Evolutionary conservation across 1,139 yeast species (phyloP).

Genomic region (Taphrina wiesneri): DNA sequence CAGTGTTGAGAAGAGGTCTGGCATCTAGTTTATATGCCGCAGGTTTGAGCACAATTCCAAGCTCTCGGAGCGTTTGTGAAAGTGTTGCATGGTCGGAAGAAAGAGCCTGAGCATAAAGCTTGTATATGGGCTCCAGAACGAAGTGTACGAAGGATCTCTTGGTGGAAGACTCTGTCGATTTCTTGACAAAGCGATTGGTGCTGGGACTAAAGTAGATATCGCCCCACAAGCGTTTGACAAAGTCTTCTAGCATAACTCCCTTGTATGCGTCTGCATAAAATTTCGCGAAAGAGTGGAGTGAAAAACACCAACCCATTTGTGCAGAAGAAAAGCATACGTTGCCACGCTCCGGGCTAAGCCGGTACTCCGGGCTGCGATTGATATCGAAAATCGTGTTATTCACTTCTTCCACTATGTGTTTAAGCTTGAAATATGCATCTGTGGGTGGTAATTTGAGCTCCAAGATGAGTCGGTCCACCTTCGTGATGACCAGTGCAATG

Average conservation of each 20-base stretch:
- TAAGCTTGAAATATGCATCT: conserved; percentile 71
- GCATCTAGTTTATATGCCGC: conserved; percentile 53
- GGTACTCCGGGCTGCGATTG: conserved; percentile 41
- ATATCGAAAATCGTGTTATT: conserved; percentile 55
- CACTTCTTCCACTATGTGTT: conserved; percentile 62
- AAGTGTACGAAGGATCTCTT: conserved; percentile 66
- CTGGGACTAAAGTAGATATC: conserved; percentile 57
- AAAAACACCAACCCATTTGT: conserved; percentile 62
- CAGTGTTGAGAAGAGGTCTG: conserved; percentile 57
- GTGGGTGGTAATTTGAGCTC: conserved; percentile 74
- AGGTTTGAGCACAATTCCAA: conserved; percentile 44
- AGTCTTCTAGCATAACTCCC: conserved; percentile 49
- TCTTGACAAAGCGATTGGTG: conserved; percentile 52
- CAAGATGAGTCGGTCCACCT: conserved; percentile 75
- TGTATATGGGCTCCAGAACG: conserved; percentile 77
- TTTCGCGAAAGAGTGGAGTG: conserved; percentile 63
- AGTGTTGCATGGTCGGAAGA: conserved; percentile 56
- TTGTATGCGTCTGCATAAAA: conserved; percentile 51
- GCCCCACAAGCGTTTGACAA: conserved; percentile 73
- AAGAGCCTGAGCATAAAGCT: conserved; percentile 56
- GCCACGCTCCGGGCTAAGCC: conserved; percentile 59
- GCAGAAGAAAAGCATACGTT: conserved; percentile 78
- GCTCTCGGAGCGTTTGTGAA: conserved; percentile 50
- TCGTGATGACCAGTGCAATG: conserved; percentile 68
- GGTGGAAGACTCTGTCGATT: conserved; percentile 44